These are phyloP conservation scores for Boletus mariae DNA, from an alignment of 1,284 basidiomycete genomes.

Conservation along the genomic window DNA sequence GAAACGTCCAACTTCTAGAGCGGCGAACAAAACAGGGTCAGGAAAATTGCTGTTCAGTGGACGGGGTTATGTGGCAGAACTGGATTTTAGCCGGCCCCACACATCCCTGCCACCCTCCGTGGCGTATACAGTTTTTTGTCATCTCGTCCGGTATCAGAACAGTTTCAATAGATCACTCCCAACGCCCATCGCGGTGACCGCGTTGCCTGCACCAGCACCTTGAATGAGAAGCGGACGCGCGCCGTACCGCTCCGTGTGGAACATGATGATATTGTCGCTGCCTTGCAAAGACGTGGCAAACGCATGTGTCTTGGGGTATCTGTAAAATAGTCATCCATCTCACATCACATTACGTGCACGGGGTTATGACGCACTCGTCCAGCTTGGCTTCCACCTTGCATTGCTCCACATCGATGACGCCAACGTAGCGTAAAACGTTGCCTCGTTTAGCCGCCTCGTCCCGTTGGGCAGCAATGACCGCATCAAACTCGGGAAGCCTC, in stretches of 20 bases:
- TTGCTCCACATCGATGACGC: conserved; percentile 78
- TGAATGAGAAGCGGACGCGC: conserved; percentile 87
- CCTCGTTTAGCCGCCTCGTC: conserved; percentile 74
- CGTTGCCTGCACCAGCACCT: conserved; percentile 93
- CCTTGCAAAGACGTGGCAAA: conserved; percentile 95
- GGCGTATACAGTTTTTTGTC: neutral
- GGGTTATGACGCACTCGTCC: conserved; percentile 58
- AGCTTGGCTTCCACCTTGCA: conserved; percentile 68
- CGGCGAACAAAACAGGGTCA: neutral
- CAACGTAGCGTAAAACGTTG: conserved; percentile 89
- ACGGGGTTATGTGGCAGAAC: conserved; percentile 3
- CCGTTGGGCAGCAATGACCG: conserved; percentile 73
- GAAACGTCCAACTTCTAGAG: neutral
- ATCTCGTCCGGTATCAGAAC: conserved; percentile 23
- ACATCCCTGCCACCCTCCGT: neutral
- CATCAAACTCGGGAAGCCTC: conserved; percentile 83
- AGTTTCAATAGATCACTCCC: conserved; percentile 77
- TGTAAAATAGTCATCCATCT: conserved; percentile 29
- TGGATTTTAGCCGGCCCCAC: neutral
- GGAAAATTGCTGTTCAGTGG: neutral
- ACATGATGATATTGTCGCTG: conserved; percentile 97
- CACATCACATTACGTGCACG: neutral
- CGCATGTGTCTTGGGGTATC: conserved; percentile 85
- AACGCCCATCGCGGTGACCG: conserved; percentile 98
- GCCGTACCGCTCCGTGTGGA: conserved; percentile 89